Evolutionary conservation across 2,329 filamentous ascomycete genomes (phyloP), one percentile per base, ranked within the genome.

Genomic region (Xylaria sp.): DNA sequence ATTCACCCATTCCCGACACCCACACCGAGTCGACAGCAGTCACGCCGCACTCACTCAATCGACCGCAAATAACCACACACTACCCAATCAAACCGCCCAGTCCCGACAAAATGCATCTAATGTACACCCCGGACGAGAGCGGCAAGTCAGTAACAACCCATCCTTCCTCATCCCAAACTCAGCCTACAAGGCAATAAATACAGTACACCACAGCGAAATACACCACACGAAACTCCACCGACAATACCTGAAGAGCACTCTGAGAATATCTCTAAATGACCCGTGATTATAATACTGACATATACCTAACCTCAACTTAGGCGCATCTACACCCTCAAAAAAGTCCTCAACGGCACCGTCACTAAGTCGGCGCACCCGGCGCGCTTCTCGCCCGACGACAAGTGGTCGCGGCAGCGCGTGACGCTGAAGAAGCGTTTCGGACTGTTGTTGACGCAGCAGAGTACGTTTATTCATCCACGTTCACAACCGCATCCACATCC

Each of bases 361-460:
- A 97, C 95, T 81, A 97, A 97, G 87, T 96, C 92, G 63, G 96
- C 96, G 66, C 95, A 98, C 85, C 95, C 96, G 56, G 96, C 96
- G 52, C 89, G 96, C 75, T 99, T 98, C 87, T 97, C 94, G 56
- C 96, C 96, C 72, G 96, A 99, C 84, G 96, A 99, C 87, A 97
- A 98, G 87, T 98, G 97, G 88, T 97, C 94, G 78, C 92, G 94
- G 80, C 95, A 98, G 85, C 90, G 96, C 76, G 94, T 98, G 59
- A 97, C 94, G 23, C 87, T 98, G 78, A 97, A 98, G 91, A 94
- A 93, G 86, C 89, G 96, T 79, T 98, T 97, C 80, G 91, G 91
- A 58, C 87, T 98, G 72, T 89, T 98, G 71, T 84, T 97, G 80
- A 96, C 92, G 63, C 93, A 97, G 86, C 91, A 85, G 80, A 85